phyloP scores from a whole-genome alignment of 805 yeast genomes.

The Lipomyces chichibuensis region DNA sequence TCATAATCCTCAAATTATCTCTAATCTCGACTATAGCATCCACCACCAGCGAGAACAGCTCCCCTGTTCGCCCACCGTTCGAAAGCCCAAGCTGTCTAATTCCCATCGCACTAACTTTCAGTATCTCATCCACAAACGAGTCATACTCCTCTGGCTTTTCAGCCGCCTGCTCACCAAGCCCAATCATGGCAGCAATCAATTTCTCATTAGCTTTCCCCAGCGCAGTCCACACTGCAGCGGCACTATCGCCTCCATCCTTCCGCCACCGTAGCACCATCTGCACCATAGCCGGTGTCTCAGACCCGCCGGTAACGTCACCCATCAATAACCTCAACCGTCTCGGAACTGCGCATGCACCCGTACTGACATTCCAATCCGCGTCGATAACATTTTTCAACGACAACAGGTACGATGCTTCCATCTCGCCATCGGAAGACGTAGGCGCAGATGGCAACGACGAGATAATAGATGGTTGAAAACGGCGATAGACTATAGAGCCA shows the following conservation, averaged over 20 bases:
- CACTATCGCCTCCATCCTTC: constrained; percentile 40
- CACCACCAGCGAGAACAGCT: constrained; percentile 13
- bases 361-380: constrained; percentile 61
- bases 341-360: constrained; percentile 65
- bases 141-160: constrained; percentile 48
- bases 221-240: constrained; percentile 55
- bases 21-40: constrained; percentile 52
- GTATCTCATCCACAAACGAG: constrained; percentile 21
- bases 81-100: constrained; percentile 4
- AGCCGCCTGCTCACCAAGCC: constrained; percentile 46
- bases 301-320: constrained; percentile 94
- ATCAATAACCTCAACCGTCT: constrained; percentile 68
- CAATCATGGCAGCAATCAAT: constrained; percentile 55
- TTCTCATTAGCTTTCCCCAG: constrained; percentile 63
- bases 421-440: constrained; percentile 40
- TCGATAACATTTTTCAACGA: constrained; percentile 40
- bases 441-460: constrained; percentile 39
- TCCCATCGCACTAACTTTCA: constrained; percentile 11
- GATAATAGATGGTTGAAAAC: constrained; percentile 65
- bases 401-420: constrained; percentile 28
- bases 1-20: constrained; percentile 58
- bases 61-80: constrained; percentile 4
- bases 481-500: constrained; percentile 80
- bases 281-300: constrained; percentile 92
- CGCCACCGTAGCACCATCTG: constrained; percentile 75